Conservation (phyloP, 139 green algal genomes). For the Micromonas pusilla region DNA sequence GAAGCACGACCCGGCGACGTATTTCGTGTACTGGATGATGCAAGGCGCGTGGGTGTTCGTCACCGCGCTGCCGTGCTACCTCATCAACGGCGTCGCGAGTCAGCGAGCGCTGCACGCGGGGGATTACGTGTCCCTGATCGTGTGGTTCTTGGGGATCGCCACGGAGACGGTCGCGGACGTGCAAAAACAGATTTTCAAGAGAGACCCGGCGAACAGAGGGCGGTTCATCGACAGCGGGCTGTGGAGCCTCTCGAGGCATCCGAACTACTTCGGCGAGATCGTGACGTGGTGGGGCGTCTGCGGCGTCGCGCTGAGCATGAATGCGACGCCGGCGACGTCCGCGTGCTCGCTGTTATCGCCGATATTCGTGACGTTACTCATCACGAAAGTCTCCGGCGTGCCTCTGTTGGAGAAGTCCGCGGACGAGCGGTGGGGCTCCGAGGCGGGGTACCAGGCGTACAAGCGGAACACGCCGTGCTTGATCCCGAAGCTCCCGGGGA, state of each 20-base stretch:
- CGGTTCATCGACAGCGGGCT: slow-evolving; percentile 71
- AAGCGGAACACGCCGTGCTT: slow-evolving; percentile 47
- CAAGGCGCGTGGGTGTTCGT: slow-evolving; percentile 80
- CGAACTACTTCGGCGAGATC: slow-evolving; percentile 90
- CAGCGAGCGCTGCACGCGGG: slow-evolving; percentile 25
- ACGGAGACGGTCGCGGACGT: slow-evolving; percentile 60
- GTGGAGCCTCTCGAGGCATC: slow-evolving; percentile 62
- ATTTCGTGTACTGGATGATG: slow-evolving; percentile 62
- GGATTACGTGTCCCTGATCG: slow-evolving; percentile 29
- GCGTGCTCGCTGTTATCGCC: slow-evolving; percentile 39
- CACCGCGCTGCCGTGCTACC: slow-evolving; percentile 57
- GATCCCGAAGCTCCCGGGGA: slow-evolving; percentile 39
- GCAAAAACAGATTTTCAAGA: slow-evolving; percentile 74
- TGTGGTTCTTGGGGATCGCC: slow-evolving; percentile 55
- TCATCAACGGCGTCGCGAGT: slow-evolving; percentile 51
- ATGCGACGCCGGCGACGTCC: not conserved
- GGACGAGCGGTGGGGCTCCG: slow-evolving; percentile 51
- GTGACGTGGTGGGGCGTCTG: slow-evolving; percentile 61
- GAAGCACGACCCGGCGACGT: slow-evolving; percentile 53
- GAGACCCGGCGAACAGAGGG: slow-evolving; percentile 57
- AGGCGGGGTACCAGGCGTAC: slow-evolving; percentile 53
- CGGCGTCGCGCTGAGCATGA: not conserved
- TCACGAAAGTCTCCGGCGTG: slow-evolving; percentile 61
- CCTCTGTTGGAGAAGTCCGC: slow-evolving; percentile 55
- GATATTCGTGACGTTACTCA: slow-evolving; percentile 58